A percentile compares a stretch with the other conserved stretches of the same genome.
These are phyloP conservation scores for Fraxinus sp. DNA, from an alignment of 305 asterid genomes.

Conservation along the genomic window DNA sequence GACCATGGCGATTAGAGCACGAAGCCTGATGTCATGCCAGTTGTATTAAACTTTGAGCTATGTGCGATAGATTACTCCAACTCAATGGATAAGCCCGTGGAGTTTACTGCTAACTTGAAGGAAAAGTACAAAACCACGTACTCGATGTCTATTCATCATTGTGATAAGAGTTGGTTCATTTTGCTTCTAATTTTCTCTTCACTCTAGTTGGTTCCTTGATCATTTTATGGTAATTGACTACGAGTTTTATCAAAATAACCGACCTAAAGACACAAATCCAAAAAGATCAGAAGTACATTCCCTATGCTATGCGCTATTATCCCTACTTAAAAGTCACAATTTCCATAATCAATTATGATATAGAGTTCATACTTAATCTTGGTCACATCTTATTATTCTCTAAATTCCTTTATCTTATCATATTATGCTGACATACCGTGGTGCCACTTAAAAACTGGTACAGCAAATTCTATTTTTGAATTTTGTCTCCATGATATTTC, in stretches of 20 bases:
- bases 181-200: background rate
- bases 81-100: background rate
- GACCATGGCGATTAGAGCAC: background rate
- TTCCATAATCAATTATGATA: background rate
- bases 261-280: background rate
- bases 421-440: background rate
- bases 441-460: background rate
- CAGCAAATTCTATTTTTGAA: background rate
- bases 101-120: background rate
- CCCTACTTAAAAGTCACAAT: background rate
- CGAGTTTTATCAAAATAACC: background rate
- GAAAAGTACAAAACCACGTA: background rate
- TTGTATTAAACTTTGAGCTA: background rate
- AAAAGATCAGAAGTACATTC: background rate
- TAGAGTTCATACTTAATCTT: background rate
- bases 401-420: background rate
- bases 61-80: background rate
- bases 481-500: background rate
- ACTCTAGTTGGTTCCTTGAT: background rate
- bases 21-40: background rate
- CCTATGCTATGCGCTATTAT: background rate
- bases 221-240: background rate
- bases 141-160: background rate
- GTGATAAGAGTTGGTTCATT: background rate
- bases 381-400: background rate